These are phyloP conservation scores for Leavenworthia alabamica DNA, from an alignment of 345 rosid species.

Conservation along the genomic window DNA sequence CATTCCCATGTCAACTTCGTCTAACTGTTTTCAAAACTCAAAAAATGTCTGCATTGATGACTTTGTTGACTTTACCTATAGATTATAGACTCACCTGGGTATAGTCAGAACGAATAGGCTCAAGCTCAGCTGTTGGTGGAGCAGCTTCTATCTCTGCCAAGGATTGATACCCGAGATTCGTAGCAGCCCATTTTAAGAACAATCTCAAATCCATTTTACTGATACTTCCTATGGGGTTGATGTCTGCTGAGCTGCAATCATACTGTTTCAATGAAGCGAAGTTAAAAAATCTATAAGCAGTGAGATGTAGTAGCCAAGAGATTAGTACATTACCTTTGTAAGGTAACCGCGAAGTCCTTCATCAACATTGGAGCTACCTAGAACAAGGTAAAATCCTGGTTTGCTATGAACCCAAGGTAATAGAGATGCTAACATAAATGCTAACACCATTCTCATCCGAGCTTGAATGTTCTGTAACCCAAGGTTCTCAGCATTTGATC, in stretches of 20 bases:
- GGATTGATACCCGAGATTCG: conserved; percentile 76
- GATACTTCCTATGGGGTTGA: conserved; percentile 93
- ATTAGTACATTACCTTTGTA: conserved; percentile 56
- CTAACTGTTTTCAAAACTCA: conserved; percentile 48
- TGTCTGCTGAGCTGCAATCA: conserved; percentile 93
- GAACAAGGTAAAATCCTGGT: conserved; percentile 81
- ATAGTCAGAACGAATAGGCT: conserved; percentile 91
- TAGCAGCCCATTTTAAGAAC: conserved; percentile 89
- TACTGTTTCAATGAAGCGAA: conserved; percentile 49
- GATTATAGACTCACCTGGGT: conserved; percentile 47
- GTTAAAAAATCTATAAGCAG: neutral
- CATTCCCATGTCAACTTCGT: conserved; percentile 91
- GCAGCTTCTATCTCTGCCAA: conserved; percentile 89
- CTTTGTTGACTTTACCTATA: neutral
- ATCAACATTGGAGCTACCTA: conserved; percentile 95
- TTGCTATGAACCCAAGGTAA: conserved; percentile 96
- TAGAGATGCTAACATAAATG: conserved; percentile 83
- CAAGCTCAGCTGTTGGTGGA: conserved; percentile 96
- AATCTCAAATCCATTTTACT: conserved; percentile 80
- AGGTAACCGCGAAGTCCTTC: conserved; percentile 90
- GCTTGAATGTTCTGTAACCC: conserved; percentile 94
- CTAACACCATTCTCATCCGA: conserved; percentile 92
- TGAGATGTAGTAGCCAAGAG: conserved; percentile 1
- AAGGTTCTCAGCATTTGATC: conserved; percentile 77
- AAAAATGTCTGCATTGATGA: neutral